Conservation (phyloP, 108 stramenopile species). For the Fragilaria crotonensis region DNA sequence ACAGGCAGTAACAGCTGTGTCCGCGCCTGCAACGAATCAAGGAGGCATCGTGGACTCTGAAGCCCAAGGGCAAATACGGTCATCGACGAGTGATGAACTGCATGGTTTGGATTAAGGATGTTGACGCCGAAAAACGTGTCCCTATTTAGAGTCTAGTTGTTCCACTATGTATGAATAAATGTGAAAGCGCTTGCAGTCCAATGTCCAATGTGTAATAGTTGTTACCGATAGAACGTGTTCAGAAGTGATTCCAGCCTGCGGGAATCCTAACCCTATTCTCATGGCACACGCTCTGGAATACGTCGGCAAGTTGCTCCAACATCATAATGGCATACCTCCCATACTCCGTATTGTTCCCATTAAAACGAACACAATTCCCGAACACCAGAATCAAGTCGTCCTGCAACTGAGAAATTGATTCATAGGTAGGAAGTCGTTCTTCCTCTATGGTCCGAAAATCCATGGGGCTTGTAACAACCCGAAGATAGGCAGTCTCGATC, state of each 20-base stretch:
- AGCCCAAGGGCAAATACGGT: neutral
- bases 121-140: too few relatives aligned
- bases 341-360: slow-evolving; percentile 30
- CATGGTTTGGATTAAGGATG: slow-evolving; percentile 1
- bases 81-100: neutral
- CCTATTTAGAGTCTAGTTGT: too few relatives aligned
- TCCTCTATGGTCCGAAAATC: slow-evolving; percentile 75
- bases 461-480: slow-evolving; percentile 49
- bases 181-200: too few relatives aligned
- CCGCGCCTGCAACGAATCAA: too few relatives aligned
- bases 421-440: slow-evolving; percentile 45
- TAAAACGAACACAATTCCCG: slow-evolving; percentile 62
- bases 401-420: slow-evolving; percentile 52
- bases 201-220: too few relatives aligned
- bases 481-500: slow-evolving; percentile 39
- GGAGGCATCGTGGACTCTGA: too few relatives aligned
- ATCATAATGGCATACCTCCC: slow-evolving; percentile 19
- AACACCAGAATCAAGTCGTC: slow-evolving; percentile 61
- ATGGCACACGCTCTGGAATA: neutral
- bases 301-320: neutral
- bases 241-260: neutral
- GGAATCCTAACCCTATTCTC: neutral
- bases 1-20: too few relatives aligned
- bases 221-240: too few relatives aligned
- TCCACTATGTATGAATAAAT: too few relatives aligned